Evolutionary conservation across 306 rosid genomes (phyloP).

Genomic region (Vicia faba): DNA sequence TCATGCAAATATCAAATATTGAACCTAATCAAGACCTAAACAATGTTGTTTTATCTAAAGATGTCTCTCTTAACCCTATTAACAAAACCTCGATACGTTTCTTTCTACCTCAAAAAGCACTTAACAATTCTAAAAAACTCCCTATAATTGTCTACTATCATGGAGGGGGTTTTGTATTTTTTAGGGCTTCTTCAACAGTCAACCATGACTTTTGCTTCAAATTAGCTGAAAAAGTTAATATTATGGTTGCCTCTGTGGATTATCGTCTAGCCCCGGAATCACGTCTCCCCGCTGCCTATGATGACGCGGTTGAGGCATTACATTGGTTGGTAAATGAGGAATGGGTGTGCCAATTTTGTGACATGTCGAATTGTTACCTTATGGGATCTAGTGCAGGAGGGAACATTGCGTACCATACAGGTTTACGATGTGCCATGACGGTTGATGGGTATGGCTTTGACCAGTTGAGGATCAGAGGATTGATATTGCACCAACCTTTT

Average conservation of each 20-base stretch:
- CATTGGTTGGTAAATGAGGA: constrained; percentile 38
- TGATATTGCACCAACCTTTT: constrained; percentile 52
- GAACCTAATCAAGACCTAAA: constrained; percentile 28
- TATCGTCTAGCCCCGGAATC: constrained; percentile 47
- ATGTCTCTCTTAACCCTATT: constrained; percentile 37
- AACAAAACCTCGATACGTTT: constrained; percentile 42
- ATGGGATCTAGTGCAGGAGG: constrained; percentile 56
- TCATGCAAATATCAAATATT: constrained; percentile 11
- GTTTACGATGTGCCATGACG: constrained; percentile 19
- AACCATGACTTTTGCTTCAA: constrained; percentile 43
- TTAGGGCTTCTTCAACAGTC: constrained; percentile 19
- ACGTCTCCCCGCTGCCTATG: constrained; percentile 49
- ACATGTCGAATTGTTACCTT: constrained; percentile 35
- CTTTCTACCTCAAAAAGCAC: constrained; percentile 36
- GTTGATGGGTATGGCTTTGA: constrained; percentile 15
- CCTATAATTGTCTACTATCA: constrained; percentile 45
- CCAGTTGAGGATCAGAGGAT: constrained; percentile 42
- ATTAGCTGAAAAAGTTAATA: constrained; percentile 33
- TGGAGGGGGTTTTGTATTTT: constrained; percentile 45
- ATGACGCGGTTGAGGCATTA: constrained; percentile 48
- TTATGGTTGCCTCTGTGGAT: constrained; percentile 38
- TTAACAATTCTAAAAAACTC: constrained; percentile 19
- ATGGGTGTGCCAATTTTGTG: constrained; percentile 40
- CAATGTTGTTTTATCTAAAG: constrained; percentile 37
- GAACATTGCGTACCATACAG: constrained; percentile 42